Base-by-base conservation (phyloP, 73 alveolate species). In the Tetrahymena malaccensis region DNA sequence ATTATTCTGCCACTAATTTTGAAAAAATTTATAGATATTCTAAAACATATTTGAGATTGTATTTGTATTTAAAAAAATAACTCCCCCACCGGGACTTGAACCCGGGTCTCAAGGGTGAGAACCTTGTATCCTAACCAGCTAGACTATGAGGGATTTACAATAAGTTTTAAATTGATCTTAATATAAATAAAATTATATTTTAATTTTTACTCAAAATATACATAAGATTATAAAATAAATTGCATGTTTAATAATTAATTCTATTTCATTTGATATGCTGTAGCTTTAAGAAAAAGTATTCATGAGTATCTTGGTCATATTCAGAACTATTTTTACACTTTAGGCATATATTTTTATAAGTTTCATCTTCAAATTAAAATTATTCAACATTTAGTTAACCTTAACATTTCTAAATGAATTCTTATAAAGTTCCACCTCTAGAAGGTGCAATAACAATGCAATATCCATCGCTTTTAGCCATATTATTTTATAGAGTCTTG, bases 81-180 rank as follows among this genome's bases (percentile, higher is more conserved):
- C 89, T 70, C 89, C 89, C 89, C 89, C 89, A 70, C 89, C 89
- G 89, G 89, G 89, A 70, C 89, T 70, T 70, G 89, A 70, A 70
- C 89, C 89, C 89, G 89, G 89, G 89, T 70, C 89, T 70, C 89
- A 70, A 70, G 89, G 89, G 89, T 70, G 89, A 70, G 89, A 70
- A 70, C 89, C 89, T 70, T 70, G 89, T 70, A 70, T 70, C 89
- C 89, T 70, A 70, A 70, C 89, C 89, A 70, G 89, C 89, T 70
- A 70, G 89, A 70, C 89, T 70, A 70, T 70, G 89, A 70, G 89
- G 89, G 89, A 70, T 70, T 70, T 70, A 70, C 37, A 25, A 70
- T 70, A 70, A 22, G 5, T 7, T 70, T 11, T 70, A 70, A n/a
- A 3, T 0, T 3, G 1, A 70, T n/a, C 37, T 11, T 70, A 22